These are phyloP conservation scores for Rosa hybrid DNA, from an alignment of 331 rosid species.

Conservation along the genomic window DNA sequence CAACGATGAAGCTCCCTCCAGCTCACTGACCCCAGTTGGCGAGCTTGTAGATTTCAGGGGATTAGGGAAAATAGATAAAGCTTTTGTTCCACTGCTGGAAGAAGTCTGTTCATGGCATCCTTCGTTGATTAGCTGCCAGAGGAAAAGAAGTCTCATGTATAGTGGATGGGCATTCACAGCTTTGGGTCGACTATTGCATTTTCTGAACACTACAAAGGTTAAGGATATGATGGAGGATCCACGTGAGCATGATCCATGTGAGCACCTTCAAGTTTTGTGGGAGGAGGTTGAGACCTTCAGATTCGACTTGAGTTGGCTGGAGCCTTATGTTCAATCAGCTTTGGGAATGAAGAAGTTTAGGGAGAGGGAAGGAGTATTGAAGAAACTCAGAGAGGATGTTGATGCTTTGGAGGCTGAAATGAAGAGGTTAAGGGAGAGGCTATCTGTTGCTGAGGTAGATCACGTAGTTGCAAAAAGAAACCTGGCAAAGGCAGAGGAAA, in stretches of 20 bases:
- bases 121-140: conserved; percentile 9
- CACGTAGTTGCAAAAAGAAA: not conserved
- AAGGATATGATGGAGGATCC: conserved; percentile 17
- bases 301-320: conserved; percentile 17
- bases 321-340: conserved; percentile 10
- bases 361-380: conserved; percentile 5
- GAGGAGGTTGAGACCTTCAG: conserved; percentile 13
- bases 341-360: conserved; percentile 14
- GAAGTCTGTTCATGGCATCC: conserved; percentile 24
- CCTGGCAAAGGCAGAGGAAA: conserved; percentile 9
- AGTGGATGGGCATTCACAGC: conserved; percentile 24
- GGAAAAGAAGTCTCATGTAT: conserved; percentile 18
- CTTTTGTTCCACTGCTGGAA: conserved; percentile 14
- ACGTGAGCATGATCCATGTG: conserved; percentile 4
- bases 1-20: not conserved
- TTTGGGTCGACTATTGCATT: conserved; percentile 7
- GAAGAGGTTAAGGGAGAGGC: conserved; percentile 4
- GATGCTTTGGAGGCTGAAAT: conserved; percentile 10
- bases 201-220: conserved; percentile 15
- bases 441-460: conserved; percentile 5
- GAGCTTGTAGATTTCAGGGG: conserved; percentile 9
- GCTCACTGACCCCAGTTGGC: not conserved
- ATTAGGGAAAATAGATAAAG: conserved; percentile 16
- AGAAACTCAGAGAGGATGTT: not conserved
- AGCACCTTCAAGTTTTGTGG: conserved; percentile 10